A percentile compares a stretch with the other conserved stretches of the same genome.
Conservation (phyloP, 2,329 filamentous ascomycete species). For the Amauroascus verrucosus region DNA sequence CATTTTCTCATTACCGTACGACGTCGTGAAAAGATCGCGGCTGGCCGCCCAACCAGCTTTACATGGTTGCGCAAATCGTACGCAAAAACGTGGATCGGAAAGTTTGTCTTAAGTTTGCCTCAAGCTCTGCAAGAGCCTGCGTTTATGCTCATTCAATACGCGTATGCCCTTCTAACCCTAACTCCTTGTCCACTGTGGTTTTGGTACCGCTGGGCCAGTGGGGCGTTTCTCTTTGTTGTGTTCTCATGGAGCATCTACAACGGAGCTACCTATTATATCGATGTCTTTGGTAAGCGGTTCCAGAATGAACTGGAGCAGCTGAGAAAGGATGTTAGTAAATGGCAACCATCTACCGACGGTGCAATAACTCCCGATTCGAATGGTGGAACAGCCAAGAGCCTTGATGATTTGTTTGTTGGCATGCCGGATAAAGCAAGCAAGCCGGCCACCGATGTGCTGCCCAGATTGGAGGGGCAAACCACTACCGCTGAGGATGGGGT, state of each 20-base stretch:
- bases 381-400: not conserved
- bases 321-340: constrained; percentile 78
- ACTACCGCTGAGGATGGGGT: not conserved
- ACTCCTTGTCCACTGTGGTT: constrained; percentile 93
- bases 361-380: constrained; percentile 1
- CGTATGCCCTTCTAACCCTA: constrained; percentile 85
- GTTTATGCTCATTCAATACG: constrained; percentile 95
- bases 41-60: constrained; percentile 89
- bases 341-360: constrained; percentile 48
- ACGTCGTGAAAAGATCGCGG: constrained; percentile 89
- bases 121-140: constrained; percentile 67
- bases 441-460: not conserved
- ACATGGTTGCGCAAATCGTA: constrained; percentile 94
- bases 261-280: constrained; percentile 94
- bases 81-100: constrained; percentile 78
- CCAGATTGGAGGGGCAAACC: constrained; percentile 2
- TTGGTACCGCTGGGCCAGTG: constrained; percentile 70
- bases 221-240: constrained; percentile 64
- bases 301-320: constrained; percentile 89
- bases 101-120: constrained; percentile 69
- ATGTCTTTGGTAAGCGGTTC: constrained; percentile 92
- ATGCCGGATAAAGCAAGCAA: not conserved
- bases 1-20: constrained; percentile 93
- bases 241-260: constrained; percentile 96
- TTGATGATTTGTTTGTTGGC: constrained; percentile 4